A percentile compares a stretch with the other conserved stretches of the same genome.
These are phyloP conservation scores for Linnemannia schmuckeri DNA, from an alignment of 192 early-diverging fungal species.

Conservation along the genomic window DNA sequence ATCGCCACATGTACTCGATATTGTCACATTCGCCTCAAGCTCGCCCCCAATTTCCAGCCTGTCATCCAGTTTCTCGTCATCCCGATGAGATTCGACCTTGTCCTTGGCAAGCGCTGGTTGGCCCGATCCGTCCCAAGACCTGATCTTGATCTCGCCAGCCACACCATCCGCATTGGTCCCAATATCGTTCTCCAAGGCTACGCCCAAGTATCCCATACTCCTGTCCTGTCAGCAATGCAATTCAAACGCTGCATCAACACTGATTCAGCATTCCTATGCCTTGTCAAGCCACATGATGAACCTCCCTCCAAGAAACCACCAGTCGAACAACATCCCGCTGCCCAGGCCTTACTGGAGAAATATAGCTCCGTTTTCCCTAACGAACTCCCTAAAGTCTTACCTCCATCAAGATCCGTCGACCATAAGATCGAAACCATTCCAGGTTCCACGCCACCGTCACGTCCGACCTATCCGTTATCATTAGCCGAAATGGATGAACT, in stretches of 20 bases:
- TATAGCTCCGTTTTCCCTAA: too few species aligned
- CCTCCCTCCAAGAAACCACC: too few species aligned
- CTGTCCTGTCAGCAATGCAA: neutral
- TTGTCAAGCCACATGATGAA: too few species aligned
- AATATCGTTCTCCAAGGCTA: neutral
- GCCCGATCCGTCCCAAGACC: neutral
- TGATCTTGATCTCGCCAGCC: neutral
- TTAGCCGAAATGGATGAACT: neutral
- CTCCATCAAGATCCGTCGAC: too few species aligned
- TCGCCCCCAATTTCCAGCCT: neutral
- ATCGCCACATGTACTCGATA: neutral
- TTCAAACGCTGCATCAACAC: neutral
- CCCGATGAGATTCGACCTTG: too few species aligned
- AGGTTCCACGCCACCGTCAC: too few species aligned
- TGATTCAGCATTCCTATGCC: neutral
- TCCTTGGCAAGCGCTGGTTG: too few species aligned
- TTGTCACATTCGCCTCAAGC: neutral
- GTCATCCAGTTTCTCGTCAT: constrained; percentile 1
- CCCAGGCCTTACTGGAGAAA: too few species aligned
- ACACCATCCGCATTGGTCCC: neutral
- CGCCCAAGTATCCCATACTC: neutral
- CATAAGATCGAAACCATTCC: too few species aligned
- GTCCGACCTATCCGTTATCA: neutral
- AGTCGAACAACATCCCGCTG: too few species aligned
- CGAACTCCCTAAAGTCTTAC: too few species aligned